Conservation (phyloP, 1,284 basidiomycete genomes). For the Pisolithus thermaeus region DNA sequence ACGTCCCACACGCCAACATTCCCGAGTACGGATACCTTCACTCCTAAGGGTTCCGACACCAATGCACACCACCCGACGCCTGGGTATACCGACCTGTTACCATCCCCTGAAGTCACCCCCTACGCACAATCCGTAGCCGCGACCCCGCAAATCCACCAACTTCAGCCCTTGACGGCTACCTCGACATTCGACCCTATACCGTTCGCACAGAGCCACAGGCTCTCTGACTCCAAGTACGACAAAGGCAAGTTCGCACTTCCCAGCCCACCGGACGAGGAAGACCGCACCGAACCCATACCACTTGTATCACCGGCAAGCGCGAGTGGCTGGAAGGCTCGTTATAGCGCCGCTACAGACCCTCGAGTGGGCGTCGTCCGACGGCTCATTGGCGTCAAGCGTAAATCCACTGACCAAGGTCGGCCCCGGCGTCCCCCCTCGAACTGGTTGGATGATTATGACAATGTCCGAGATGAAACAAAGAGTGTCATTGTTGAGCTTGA, state of each 20-base stretch:
- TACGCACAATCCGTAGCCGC: slow-evolving; percentile 37
- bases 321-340: slow-evolving; percentile 43
- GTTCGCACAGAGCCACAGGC: slow-evolving; percentile 55
- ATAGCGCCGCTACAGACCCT: slow-evolving; percentile 59
- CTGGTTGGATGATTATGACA: slow-evolving; percentile 36
- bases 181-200: slow-evolving; percentile 64
- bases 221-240: slow-evolving; percentile 66
- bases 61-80: slow-evolving; percentile 14
- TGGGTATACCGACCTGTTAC: slow-evolving; percentile 29
- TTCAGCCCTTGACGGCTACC: slow-evolving; percentile 4
- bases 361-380: slow-evolving; percentile 57
- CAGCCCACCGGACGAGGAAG: slow-evolving; percentile 51
- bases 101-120: slow-evolving; percentile 33
- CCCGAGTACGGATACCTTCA: slow-evolving; percentile 25
- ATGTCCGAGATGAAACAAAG: slow-evolving; percentile 21
- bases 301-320: slow-evolving; percentile 10
- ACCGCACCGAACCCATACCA: slow-evolving; percentile 28
- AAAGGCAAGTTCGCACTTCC: slow-evolving; percentile 70
- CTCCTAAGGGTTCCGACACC: slow-evolving; percentile 25
- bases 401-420: slow-evolving; percentile 30
- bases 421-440: slow-evolving; percentile 30
- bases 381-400: slow-evolving; percentile 62
- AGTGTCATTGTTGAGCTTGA: slow-evolving; percentile 16
- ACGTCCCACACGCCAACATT: slow-evolving; percentile 8
- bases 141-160: slow-evolving; percentile 39